A percentile compares a stretch with the other conserved stretches of the same genome.
Conservation (phyloP, 2,329 filamentous ascomycete genomes). For the Diplodia corticola region DNA sequence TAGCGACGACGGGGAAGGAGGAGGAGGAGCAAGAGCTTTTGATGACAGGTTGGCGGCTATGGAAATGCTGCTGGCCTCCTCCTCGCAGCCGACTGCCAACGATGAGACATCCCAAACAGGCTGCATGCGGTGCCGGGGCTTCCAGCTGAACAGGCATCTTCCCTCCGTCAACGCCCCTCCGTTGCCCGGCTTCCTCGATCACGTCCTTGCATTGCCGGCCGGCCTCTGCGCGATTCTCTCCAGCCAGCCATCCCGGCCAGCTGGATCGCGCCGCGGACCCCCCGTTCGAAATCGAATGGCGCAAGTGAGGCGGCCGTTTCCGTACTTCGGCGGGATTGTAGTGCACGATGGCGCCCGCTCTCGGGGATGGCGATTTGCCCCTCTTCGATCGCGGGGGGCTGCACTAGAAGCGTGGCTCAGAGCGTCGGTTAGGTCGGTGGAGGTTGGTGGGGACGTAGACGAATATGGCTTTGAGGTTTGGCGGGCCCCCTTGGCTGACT, state of each 20-base stretch:
- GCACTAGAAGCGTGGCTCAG: conserved; percentile 52
- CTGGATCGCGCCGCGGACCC: conserved; percentile 34
- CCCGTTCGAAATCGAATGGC: conserved; percentile 31
- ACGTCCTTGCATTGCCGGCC: conserved; percentile 20
- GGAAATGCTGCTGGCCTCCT: too few relatives aligned
- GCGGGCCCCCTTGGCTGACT: conserved; percentile 29
- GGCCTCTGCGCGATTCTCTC: conserved; percentile 13
- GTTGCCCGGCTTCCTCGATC: conserved; percentile 22
- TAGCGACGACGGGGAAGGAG: too few relatives aligned
- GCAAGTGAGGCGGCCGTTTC: conserved; percentile 51
- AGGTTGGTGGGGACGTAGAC: background rate
- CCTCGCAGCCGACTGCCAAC: too few relatives aligned
- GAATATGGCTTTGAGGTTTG: conserved; percentile 34
- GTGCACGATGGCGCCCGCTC: conserved; percentile 59
- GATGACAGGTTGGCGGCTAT: too few relatives aligned
- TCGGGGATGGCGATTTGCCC: conserved; percentile 58
- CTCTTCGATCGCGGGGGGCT: conserved; percentile 64
- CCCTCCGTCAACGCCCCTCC: too few relatives aligned
- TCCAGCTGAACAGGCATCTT: too few relatives aligned
- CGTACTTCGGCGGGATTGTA: conserved; percentile 58
- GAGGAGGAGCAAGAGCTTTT: too few relatives aligned
- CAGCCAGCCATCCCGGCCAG: too few relatives aligned
- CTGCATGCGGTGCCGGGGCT: too few relatives aligned
- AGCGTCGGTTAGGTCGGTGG: conserved; percentile 15
- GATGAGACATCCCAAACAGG: too few relatives aligned